phyloP scores from a whole-genome alignment of 768 basidiomycete species.

The Trametes elegans region DNA sequence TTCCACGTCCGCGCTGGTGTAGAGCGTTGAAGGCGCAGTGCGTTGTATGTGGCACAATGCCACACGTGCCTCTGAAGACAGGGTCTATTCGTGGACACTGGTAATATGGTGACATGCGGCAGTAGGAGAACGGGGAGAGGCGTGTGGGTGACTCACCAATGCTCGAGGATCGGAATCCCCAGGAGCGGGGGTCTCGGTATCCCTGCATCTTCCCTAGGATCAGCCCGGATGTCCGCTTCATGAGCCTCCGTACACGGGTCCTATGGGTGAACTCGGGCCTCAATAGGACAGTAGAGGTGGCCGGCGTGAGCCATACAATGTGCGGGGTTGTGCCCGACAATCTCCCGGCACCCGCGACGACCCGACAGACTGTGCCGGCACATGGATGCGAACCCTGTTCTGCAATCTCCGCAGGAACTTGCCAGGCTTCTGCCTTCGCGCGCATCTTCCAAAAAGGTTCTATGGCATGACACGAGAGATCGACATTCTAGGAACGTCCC shows the following conservation, averaged over 20 bases:
- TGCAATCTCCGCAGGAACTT: not conserved
- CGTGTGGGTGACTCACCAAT: too few relatives aligned
- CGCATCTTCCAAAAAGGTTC: not conserved
- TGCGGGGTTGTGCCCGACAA: conserved; percentile 3
- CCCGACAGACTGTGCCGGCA: not conserved
- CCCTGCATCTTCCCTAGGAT: not conserved
- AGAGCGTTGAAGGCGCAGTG: too few relatives aligned
- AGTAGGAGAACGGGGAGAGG: too few relatives aligned
- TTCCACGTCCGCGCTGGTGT: too few relatives aligned
- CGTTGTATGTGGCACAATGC: too few relatives aligned
- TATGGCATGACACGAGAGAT: not conserved
- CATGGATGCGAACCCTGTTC: conserved; percentile 1
- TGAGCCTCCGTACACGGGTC: not conserved
- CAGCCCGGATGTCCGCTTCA: not conserved
- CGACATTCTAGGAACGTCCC: not conserved
- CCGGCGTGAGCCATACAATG: not conserved
- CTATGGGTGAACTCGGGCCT: conserved; percentile 8
- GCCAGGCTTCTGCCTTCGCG: not conserved
- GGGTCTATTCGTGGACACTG: too few relatives aligned
- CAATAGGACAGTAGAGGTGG: not conserved
- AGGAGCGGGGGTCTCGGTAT: too few relatives aligned
- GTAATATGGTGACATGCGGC: too few relatives aligned
- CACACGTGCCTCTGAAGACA: too few relatives aligned
- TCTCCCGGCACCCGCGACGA: conserved; percentile 2
- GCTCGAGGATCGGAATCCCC: too few relatives aligned